phyloP scores from a whole-genome alignment of 345 rosid species.

The Salix dunnii region DNA sequence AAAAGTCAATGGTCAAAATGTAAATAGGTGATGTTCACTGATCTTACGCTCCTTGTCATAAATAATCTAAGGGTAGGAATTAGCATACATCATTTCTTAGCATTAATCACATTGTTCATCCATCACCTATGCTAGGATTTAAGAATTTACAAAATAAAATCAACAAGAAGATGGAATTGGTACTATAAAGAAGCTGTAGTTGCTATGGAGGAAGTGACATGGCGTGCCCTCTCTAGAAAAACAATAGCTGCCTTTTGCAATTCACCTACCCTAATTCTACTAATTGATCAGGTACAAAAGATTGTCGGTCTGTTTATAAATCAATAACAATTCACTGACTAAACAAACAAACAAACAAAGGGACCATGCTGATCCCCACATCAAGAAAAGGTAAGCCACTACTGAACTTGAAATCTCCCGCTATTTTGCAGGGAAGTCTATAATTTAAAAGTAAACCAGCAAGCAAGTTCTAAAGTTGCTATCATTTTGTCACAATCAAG shows the following conservation, averaged over 20 bases:
- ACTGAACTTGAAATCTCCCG: slow-evolving; percentile 26
- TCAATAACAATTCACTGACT: not conserved
- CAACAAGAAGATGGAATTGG: not conserved
- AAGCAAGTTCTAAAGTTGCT: slow-evolving; percentile 30
- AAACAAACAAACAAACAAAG: slow-evolving; percentile 10
- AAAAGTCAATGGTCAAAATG: not conserved
- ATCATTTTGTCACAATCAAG: slow-evolving; percentile 36
- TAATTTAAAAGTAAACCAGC: slow-evolving; percentile 14
- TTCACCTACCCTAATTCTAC: not conserved
- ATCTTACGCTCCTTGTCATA: not conserved
- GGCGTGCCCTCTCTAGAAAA: not conserved
- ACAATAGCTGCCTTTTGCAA: not conserved
- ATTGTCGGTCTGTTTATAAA: not conserved
- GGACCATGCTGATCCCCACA: slow-evolving; percentile 19
- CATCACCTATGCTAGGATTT: not conserved
- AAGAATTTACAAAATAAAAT: not conserved
- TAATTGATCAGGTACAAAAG: not conserved
- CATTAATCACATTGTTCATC: not conserved
- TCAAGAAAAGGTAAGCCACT: slow-evolving; percentile 32
- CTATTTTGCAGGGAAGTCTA: slow-evolving; percentile 9
- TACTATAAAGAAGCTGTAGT: not conserved
- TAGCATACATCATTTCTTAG: not conserved
- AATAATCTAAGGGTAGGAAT: not conserved
- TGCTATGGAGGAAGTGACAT: not conserved
- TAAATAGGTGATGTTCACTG: not conserved